Base-by-base conservation (phyloP, 495 filamentous ascomycete genomes). In the Lasiosphaeria hispida region DNA sequence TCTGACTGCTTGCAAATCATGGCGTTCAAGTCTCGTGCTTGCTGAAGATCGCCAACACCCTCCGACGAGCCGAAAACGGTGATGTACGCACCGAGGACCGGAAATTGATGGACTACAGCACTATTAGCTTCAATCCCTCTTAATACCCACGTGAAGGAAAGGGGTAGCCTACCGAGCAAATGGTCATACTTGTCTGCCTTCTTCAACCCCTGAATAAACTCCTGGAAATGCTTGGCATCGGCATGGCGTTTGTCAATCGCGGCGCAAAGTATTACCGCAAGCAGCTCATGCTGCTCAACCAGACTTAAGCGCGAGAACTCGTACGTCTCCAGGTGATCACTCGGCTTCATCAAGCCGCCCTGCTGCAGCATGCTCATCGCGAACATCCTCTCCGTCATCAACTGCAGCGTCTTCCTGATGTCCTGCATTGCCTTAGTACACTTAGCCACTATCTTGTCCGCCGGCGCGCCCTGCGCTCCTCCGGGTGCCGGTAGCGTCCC, bases 281-380 rank as follows among this genome's bases (percentile, higher is more conserved):
- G 80, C 7, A 85, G 83, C 69, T 97, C 93, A 68, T 97, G 95
- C 70, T 97, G 92, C 64, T 88, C 82, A 13, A 82, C 80, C 33
- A 97, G 77, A 61, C 87, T 91, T 18, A 73, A 65, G 36, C 87
- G 82, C 63, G 95, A 86, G 62, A 87, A 83, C 55, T 88, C 85
- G 35, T 91, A 78, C 4, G 84, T 84, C 64, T 96, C 91, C 50
- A 90, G 84, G 8, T 74, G 71, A 63, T 96, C 91, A 53, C 80
- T 76, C 3, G 84, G 65, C 52, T 85, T 84, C 7, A 72, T 63
- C 41, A 82, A 71, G 18, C 79, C 77, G 13, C 71, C 71, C 58
- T 85, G 78, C 6, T 87, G 86, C 3, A 96, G 76, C 7, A 96
- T 77, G 5, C 83, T 79, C 7, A 83, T 80, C 39, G 87, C 88